phyloP scores from a whole-genome alignment of 2,329 filamentous ascomycete species.

The Colletotrichum kahawae region DNA sequence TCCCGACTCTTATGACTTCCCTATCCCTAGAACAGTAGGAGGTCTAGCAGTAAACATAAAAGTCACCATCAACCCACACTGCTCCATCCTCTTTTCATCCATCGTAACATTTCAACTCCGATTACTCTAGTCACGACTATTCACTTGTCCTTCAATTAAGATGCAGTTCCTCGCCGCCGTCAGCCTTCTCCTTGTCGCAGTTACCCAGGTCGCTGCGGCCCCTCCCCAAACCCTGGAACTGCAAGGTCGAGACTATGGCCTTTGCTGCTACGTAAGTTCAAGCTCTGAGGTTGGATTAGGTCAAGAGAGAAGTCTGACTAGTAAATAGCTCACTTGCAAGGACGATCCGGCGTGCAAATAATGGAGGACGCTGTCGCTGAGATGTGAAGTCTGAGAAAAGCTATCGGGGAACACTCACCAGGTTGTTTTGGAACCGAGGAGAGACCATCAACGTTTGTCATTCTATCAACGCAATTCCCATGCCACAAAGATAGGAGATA shows the following conservation, averaged over 20 bases:
- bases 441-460: background rate
- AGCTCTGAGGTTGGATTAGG: background rate
- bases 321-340: background rate
- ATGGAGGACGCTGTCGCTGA: background rate
- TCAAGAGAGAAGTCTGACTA: background rate
- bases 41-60: background rate
- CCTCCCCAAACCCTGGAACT: background rate
- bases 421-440: background rate
- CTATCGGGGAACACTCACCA: background rate
- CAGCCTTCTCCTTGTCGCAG: background rate
- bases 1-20: no score
- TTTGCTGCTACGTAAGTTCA: background rate
- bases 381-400: fast-evolving
- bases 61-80: background rate
- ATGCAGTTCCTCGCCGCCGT: background rate
- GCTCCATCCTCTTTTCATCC: background rate
- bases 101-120: background rate
- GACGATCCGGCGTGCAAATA: background rate
- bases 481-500: fast-evolving
- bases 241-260: background rate
- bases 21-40: no score
- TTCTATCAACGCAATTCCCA: fast-evolving
- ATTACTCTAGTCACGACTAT: background rate
- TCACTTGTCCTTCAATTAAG: background rate
- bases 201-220: background rate